Percentiles rank a stretch among this genome's conserved stretches.
These are phyloP conservation scores for Phoenix roebelenii DNA, from an alignment of 176 grass and related monocot species.

Conservation along the genomic window DNA sequence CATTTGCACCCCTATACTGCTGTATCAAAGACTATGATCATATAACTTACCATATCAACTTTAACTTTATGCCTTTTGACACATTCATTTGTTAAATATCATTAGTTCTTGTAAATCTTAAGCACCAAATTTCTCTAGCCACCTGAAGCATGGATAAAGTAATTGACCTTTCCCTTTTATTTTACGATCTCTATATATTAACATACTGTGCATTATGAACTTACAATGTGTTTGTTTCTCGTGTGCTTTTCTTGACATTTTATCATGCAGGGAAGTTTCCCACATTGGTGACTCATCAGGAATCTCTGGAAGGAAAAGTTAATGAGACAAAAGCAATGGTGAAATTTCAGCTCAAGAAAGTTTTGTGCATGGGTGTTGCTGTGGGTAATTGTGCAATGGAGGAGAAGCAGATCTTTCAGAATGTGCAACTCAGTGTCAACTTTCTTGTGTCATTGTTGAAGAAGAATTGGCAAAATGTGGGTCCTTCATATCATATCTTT, in stretches of 20 bases:
- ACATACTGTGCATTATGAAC: no score
- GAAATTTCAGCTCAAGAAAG: constrained; percentile 85
- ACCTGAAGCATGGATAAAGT: no score
- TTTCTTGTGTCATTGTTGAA: constrained; percentile 80
- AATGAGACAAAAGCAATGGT: constrained; percentile 82
- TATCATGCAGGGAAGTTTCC: constrained; percentile 65
- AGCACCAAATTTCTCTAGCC: no score
- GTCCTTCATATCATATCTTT: not conserved
- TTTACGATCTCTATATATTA: no score
- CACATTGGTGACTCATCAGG: constrained; percentile 57
- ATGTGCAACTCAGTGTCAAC: constrained; percentile 73
- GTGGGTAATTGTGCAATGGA: constrained; percentile 77
- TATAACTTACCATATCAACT: no score
- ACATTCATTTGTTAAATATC: no score
- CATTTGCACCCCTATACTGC: no score
- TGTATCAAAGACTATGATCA: no score
- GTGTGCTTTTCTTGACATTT: not conserved
- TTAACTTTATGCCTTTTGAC: no score
- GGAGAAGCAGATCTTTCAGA: constrained; percentile 79
- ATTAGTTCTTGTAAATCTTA: no score
- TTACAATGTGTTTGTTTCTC: not conserved
- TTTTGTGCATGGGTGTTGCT: constrained; percentile 91
- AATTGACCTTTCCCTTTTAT: no score
- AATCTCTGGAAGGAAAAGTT: constrained; percentile 76
- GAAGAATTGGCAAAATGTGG: constrained; percentile 91